Percentiles rank a stretch among this genome's conserved stretches.
These are phyloP conservation scores for Aspergillus cristatus DNA, from an alignment of 495 filamentous ascomycete genomes.

Conservation along the genomic window DNA sequence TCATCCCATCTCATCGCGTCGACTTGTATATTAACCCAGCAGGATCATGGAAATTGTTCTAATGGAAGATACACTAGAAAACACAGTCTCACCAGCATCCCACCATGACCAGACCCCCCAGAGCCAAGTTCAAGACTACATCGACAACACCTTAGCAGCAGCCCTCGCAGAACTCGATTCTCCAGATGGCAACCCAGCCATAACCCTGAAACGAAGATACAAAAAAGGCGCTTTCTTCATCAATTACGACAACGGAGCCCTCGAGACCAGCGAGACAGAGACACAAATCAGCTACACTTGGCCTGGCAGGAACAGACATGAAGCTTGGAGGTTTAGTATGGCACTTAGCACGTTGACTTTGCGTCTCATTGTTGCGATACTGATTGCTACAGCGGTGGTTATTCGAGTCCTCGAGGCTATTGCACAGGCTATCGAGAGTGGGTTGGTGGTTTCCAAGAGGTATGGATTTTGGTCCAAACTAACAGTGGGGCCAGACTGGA, in stretches of 20 bases:
- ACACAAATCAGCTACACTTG: constrained; percentile 34
- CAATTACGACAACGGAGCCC: constrained; percentile 19
- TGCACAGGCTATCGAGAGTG: constrained; percentile 54
- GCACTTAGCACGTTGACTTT: too few species aligned
- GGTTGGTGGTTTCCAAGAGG: constrained; percentile 70
- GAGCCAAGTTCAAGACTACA: constrained; percentile 18
- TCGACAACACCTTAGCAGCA: constrained; percentile 20
- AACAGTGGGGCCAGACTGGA: too few species aligned
- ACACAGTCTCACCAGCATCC: too few species aligned
- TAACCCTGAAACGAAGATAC: constrained; percentile 24
- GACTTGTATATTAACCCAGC: too few species aligned
- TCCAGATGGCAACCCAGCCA: constrained; percentile 19
- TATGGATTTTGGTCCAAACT: too few species aligned
- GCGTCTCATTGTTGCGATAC: too few species aligned
- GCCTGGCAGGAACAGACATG: constrained; percentile 47
- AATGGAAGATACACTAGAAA: too few species aligned
- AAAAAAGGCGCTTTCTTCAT: constrained; percentile 15
- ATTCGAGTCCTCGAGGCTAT: constrained; percentile 63
- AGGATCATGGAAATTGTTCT: too few species aligned
- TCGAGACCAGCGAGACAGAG: constrained; percentile 14
- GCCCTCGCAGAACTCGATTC: constrained; percentile 18
- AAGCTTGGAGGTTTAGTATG: constrained; percentile 61
- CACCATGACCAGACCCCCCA: background rate
- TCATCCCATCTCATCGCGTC: too few species aligned
- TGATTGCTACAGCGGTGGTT: constrained; percentile 38